Conservation (phyloP, 176 grass and related monocot species). For the Typha latifolia region DNA sequence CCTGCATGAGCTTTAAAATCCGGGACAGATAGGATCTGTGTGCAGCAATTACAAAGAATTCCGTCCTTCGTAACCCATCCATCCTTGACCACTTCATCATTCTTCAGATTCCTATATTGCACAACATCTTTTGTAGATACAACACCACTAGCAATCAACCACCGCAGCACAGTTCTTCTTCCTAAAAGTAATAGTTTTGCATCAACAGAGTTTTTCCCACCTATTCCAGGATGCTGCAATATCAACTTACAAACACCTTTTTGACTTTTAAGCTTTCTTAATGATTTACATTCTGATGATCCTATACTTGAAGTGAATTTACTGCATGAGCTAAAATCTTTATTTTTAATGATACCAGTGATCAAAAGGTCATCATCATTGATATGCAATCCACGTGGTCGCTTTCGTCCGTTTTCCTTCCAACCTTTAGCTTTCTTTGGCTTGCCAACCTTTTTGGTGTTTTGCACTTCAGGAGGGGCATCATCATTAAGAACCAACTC, state of each 20-base stretch:
- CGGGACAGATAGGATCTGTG: conserved; percentile 52
- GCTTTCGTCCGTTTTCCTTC: conserved; percentile 44
- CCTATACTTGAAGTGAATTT: conserved; percentile 35
- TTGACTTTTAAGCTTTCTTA: conserved; percentile 42
- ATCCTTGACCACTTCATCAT: conserved; percentile 56
- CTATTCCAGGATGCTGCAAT: conserved; percentile 42
- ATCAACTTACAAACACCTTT: conserved; percentile 40
- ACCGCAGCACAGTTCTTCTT: conserved; percentile 82
- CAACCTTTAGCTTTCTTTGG: conserved; percentile 30
- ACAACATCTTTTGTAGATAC: conserved; percentile 77
- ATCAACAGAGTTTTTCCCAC: conserved; percentile 44
- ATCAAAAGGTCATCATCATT: conserved; percentile 91
- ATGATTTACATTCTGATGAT: conserved; percentile 25
- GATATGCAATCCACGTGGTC: conserved; percentile 75
- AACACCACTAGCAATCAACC: conserved; percentile 90
- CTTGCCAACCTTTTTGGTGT: conserved; percentile 13
- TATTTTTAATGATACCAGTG: conserved; percentile 87
- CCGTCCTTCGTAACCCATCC: conserved; percentile 75
- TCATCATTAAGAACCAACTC: conserved; percentile 10
- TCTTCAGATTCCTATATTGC: conserved; percentile 61
- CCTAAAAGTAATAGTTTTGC: conserved; percentile 55
- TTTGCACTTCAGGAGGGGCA: conserved; percentile 17
- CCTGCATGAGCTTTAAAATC: conserved; percentile 79
- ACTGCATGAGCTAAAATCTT: conserved; percentile 52
- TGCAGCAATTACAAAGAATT: conserved; percentile 81